These are phyloP conservation scores for Orychophragmus violaceus DNA, from an alignment of 345 rosid species.

Conservation along the genomic window DNA sequence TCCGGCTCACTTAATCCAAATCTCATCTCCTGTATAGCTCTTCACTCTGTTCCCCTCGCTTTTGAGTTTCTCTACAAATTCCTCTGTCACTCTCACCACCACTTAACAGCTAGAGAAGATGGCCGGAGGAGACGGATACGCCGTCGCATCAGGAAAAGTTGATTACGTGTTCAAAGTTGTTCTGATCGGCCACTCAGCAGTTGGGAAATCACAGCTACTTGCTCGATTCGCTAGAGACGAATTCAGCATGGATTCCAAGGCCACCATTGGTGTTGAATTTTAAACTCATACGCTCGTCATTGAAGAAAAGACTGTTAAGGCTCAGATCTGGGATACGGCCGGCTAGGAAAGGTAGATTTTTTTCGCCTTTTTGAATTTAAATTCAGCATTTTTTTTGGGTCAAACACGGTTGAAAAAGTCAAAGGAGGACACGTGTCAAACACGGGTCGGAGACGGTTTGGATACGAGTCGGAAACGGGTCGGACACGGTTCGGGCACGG, in stretches of 20 bases:
- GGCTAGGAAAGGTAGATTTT: slow-evolving; percentile 69
- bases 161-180: slow-evolving; percentile 86
- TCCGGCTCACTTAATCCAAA: slow-evolving; percentile 26
- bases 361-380: too few species aligned
- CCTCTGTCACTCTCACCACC: too few species aligned
- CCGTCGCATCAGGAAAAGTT: slow-evolving; percentile 55
- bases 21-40: slow-evolving; percentile 4
- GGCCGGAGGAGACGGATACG: slow-evolving; percentile 59
- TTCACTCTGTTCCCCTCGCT: background rate
- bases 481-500: too few species aligned
- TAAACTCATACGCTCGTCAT: slow-evolving; percentile 72
- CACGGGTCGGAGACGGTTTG: too few species aligned
- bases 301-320: slow-evolving; percentile 74
- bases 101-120: slow-evolving; percentile 29
- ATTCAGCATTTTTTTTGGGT: too few species aligned
- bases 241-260: slow-evolving; percentile 83
- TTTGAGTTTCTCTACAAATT: too few species aligned
- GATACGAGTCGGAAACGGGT: too few species aligned
- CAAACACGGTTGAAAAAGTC: too few species aligned
- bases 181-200: slow-evolving; percentile 89
- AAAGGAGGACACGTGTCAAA: too few species aligned
- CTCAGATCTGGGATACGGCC: slow-evolving; percentile 99
- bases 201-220: slow-evolving; percentile 81
- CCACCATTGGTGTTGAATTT: slow-evolving; percentile 94
- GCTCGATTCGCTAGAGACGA: slow-evolving; percentile 83